These are phyloP conservation scores for Coemansia sp. DNA, from an alignment of 192 early-diverging fungal species.

Conservation along the genomic window DNA sequence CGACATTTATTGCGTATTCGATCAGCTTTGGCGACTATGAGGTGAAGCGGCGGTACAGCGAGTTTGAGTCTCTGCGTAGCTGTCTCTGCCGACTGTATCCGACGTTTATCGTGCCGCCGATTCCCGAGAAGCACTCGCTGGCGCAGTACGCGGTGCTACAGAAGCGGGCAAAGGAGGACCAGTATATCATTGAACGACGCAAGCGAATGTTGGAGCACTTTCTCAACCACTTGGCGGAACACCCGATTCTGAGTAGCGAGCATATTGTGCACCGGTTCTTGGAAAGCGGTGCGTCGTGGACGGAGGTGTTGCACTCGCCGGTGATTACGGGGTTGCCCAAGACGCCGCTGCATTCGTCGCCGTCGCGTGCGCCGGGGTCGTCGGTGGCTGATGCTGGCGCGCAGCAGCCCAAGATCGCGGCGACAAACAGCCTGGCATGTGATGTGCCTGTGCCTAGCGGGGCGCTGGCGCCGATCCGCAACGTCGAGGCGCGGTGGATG, in stretches of 20 bases:
- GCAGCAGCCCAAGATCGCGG: slow-evolving; percentile 48
- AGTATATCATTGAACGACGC: slow-evolving; percentile 81
- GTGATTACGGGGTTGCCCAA: slow-evolving; percentile 67
- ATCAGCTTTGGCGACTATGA: slow-evolving; percentile 45
- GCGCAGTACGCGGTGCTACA: slow-evolving; percentile 65
- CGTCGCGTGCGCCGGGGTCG: slow-evolving; percentile 40
- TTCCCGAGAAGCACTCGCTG: slow-evolving; percentile 96
- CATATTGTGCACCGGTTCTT: slow-evolving; percentile 93
- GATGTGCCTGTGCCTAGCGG: slow-evolving; percentile 55
- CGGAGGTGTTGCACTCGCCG: slow-evolving; percentile 68
- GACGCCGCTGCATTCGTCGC: slow-evolving; percentile 61
- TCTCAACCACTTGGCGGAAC: slow-evolving; percentile 83
- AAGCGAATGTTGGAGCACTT: slow-evolving; percentile 94
- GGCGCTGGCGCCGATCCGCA: slow-evolving; percentile 55
- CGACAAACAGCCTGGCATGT: slow-evolving; percentile 32
- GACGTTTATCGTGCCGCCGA: slow-evolving; percentile 86
- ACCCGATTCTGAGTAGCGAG: slow-evolving; percentile 81
- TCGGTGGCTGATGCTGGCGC: slow-evolving; percentile 38
- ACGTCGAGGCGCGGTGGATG: slow-evolving; percentile 80
- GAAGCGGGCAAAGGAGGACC: slow-evolving; percentile 88
- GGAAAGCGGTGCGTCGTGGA: slow-evolving; percentile 73
- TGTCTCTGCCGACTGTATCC: slow-evolving; percentile 78
- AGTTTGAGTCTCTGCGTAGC: slow-evolving; percentile 90
- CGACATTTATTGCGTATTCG: slow-evolving; percentile 45
- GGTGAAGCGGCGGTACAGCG: slow-evolving; percentile 86